Conservation (phyloP, 1,284 basidiomycete species). For the Cerioporus squamosus region DNA sequence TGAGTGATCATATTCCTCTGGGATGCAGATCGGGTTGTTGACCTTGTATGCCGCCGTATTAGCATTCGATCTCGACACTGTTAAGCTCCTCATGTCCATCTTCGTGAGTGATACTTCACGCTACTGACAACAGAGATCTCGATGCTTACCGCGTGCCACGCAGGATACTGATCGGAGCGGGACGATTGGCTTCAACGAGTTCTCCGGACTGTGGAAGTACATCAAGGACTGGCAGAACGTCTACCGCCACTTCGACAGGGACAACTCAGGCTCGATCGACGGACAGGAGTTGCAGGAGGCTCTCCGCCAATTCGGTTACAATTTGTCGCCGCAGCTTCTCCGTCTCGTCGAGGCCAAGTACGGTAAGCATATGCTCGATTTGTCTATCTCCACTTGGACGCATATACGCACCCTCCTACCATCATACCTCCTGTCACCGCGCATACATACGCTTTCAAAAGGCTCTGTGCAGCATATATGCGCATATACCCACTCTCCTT, state of each 20-base stretch:
- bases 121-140: too few relatives aligned
- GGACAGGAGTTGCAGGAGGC: constrained; percentile 65
- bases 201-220: constrained; percentile 80
- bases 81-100: constrained; percentile 81
- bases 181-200: constrained; percentile 81
- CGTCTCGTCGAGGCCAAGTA: constrained; percentile 68
- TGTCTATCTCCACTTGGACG: too few relatives aligned
- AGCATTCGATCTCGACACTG: constrained; percentile 85
- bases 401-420: too few relatives aligned
- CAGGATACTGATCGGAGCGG: constrained; percentile 75
- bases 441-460: neutral
- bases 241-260: constrained; percentile 79
- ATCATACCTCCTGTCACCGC: too few relatives aligned
- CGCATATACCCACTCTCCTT: neutral
- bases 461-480: neutral
- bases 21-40: neutral
- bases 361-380: constrained; percentile 45
- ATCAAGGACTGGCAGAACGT: constrained; percentile 86
- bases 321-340: constrained; percentile 66
- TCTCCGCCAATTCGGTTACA: constrained; percentile 73
- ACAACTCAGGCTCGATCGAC: constrained; percentile 78
- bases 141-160: neutral
- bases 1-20: constrained; percentile 41
- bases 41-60: neutral
- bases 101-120: constrained; percentile 56